phyloP scores from a whole-genome alignment of 208 protist genomes.

The Acanthamoeba culbertsoni region DNA sequence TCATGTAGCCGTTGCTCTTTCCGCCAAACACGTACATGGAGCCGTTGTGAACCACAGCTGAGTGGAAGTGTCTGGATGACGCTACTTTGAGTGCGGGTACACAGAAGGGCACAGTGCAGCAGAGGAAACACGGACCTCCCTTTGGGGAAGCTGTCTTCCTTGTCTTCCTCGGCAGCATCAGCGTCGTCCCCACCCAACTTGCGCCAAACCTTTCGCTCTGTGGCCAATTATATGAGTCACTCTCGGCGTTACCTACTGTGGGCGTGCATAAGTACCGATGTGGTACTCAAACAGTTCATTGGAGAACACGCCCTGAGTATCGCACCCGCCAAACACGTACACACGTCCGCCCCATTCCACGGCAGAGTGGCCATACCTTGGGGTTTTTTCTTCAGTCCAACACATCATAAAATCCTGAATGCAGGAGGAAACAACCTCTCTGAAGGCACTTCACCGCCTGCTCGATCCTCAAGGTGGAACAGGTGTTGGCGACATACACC shows the following conservation, averaged over 20 bases:
- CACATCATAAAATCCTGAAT: no score
- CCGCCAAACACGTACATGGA: conserved; percentile 48
- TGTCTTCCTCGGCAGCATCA: neutral
- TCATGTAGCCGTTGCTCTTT: conserved; percentile 57
- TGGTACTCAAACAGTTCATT: conserved; percentile 1
- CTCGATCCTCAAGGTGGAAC: neutral
- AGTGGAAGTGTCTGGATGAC: conserved; percentile 33
- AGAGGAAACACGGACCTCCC: neutral
- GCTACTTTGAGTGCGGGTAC: neutral
- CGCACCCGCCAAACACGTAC: conserved; percentile 51
- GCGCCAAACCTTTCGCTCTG: neutral
- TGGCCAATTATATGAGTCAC: no score
- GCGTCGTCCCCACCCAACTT: neutral
- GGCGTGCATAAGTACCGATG: neutral
- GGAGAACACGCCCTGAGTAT: neutral
- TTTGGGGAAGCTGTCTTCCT: neutral
- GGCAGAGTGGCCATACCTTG: conserved; percentile 26
- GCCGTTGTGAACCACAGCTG: neutral
- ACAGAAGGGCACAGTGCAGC: neutral
- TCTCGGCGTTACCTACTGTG: no score
- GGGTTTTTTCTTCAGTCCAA: no score
- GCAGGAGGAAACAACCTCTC: neutral
- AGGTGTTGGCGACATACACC: neutral
- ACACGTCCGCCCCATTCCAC: neutral
- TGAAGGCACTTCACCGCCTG: neutral